phyloP scores from a whole-genome alignment of 2,329 filamentous ascomycete species.

The Bisporella sp. region DNA sequence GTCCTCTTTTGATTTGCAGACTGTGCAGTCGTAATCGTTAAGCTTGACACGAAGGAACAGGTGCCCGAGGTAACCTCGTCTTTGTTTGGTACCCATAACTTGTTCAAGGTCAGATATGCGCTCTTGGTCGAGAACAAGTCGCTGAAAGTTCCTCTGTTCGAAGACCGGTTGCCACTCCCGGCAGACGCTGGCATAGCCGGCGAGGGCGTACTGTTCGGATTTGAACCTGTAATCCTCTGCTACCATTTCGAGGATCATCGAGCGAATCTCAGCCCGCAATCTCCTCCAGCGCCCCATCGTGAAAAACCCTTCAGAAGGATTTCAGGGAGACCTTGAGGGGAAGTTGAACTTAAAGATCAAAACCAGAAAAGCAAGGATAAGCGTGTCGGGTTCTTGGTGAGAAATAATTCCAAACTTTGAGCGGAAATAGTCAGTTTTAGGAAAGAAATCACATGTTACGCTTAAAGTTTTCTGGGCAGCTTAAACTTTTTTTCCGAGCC shows the following conservation, averaged over 20 bases:
- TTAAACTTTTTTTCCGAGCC: too few relatives aligned
- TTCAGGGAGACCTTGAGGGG: too few relatives aligned
- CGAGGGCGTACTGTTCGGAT: conserved; percentile 5
- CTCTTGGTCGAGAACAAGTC: conserved; percentile 12
- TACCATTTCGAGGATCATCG: conserved; percentile 21
- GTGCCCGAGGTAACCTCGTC: conserved; percentile 10
- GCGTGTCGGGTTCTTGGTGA: too few relatives aligned
- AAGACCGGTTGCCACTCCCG: conserved; percentile 15
- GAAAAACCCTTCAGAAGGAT: not conserved
- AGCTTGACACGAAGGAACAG: conserved; percentile 11
- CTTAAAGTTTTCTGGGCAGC: too few relatives aligned
- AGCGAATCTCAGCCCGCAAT: conserved; percentile 40
- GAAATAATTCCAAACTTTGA: too few relatives aligned
- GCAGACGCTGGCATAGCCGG: conserved; percentile 15
- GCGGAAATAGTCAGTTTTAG: too few relatives aligned
- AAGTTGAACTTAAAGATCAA: too few relatives aligned
- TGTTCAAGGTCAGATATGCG: conserved; percentile 8
- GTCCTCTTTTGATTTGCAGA: conserved; percentile 11
- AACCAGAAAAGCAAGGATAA: too few relatives aligned
- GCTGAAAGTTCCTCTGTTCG: conserved; percentile 12
- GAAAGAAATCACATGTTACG: too few relatives aligned
- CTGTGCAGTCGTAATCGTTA: conserved; percentile 12
- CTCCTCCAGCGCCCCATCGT: conserved; percentile 30
- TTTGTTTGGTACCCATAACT: conserved; percentile 8
- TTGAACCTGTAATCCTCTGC: conserved; percentile 8